Conservation (phyloP, 108 stramenopile genomes). For the Nannochloropsis gaditana region DNA sequence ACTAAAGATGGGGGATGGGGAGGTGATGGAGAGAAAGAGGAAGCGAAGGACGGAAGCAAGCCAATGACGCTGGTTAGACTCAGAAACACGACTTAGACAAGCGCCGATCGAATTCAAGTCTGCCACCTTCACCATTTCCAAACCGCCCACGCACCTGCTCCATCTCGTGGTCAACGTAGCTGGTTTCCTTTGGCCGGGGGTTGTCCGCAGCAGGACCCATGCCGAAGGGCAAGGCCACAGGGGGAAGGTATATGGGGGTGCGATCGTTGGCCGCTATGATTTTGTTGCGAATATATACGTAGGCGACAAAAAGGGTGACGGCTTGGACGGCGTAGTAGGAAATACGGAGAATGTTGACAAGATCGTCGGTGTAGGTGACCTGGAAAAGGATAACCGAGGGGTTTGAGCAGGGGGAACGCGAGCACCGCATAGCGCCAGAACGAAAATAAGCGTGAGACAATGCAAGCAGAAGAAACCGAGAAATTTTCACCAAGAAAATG, state of each 20-base stretch:
- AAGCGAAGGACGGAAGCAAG: neutral
- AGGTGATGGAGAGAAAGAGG: neutral
- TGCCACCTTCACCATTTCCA: no score
- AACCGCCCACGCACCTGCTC: neutral
- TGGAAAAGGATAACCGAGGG: neutral
- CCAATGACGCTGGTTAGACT: no score
- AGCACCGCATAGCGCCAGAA: no score
- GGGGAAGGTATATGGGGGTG: slow-evolving; percentile 1
- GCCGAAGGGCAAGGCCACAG: neutral
- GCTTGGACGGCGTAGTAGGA: neutral
- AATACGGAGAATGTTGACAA: slow-evolving; percentile 2
- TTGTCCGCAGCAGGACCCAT: neutral
- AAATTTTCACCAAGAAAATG: no score
- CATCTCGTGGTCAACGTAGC: neutral
- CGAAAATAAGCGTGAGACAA: no score
- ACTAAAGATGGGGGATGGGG: neutral
- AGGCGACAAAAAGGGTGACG: neutral
- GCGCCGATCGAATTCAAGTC: no score
- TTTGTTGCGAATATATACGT: neutral
- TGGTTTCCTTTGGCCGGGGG: neutral
- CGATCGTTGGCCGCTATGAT: neutral
- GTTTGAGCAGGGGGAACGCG: no score
- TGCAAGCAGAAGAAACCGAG: no score
- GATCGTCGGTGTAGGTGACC: slow-evolving; percentile 13
- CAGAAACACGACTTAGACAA: no score